Base-by-base conservation (phyloP, 1,284 basidiomycete species). In the Coniferiporia sulphurascens region DNA sequence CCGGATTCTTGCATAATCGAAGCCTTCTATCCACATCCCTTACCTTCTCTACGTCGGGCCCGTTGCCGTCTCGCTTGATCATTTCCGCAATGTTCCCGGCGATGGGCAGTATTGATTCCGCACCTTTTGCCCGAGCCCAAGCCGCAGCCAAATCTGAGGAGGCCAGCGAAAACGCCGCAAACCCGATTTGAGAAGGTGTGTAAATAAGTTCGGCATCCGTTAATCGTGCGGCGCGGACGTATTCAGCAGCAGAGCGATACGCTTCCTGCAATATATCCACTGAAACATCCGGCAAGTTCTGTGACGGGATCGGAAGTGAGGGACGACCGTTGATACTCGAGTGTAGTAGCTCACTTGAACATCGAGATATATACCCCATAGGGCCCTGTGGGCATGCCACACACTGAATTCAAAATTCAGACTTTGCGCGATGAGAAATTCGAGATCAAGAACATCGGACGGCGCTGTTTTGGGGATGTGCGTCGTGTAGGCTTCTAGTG, bases 371-470 rank as follows among this genome's bases (percentile, higher is more conserved):
- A 98, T 83, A 1, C 96, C 96, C 82, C 93, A 92, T 19, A 97
- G 70, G 0, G 93, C 90, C 58, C 92, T 80, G 67, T 98, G 93
- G 1, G 93, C 83, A 67, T 96, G 93, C 83, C 93, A 93, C 0
- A 95, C 85, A 13, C 91, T 86, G 68, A 98, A 97, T 70, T 99
- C 94, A 65, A 99, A 99, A 44, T 83, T 80, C 34, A 99, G 78
- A 64, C 89, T 93, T 73, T 98, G 97, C 0, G 94, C 91, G 10
- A 99, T 89, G 12, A 97, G 83, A 69, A 98, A 99, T 72, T 99
- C 96, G 46, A 97, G 82, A 57, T 94, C 90, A 48, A 97, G 83
- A 6, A 99, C 90, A 67, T 95, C 93, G 9, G 83, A 81, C 4
- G 88, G 82, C 3, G 81, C 76, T 2, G 93, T 91, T 63, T 87